Conservation (phyloP, 345 rosid genomes). For the Eucalyptus virginea region DNA sequence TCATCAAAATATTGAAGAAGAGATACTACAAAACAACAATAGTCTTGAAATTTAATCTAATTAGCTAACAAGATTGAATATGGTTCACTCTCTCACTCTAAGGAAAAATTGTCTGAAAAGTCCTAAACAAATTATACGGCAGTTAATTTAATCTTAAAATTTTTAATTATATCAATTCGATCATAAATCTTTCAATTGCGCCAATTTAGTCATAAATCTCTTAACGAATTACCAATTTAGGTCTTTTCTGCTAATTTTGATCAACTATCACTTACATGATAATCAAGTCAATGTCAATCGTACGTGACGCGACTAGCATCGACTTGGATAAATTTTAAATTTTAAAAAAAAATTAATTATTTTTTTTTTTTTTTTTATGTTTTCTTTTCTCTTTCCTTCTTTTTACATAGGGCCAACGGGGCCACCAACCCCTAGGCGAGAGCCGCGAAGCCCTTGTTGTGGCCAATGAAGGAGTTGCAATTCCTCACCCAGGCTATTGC, state of each 20-base stretch:
- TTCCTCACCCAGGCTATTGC: not conserved
- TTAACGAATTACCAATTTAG: no score
- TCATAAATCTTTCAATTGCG: no score
- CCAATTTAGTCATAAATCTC: no score
- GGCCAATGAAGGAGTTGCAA: not conserved
- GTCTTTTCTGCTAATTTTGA: no score
- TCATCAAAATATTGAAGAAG: not conserved
- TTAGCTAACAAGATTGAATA: not conserved
- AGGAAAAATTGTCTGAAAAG: not conserved
- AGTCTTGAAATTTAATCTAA: not conserved
- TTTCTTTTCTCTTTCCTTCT: not conserved
- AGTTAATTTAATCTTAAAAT: fast-evolving
- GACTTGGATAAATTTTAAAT: no score
- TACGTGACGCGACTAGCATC: fast-evolving
- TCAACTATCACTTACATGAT: not conserved
- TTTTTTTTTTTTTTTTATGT: no score
- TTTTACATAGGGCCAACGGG: not conserved
- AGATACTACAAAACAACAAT: not conserved
- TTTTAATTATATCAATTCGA: fast-evolving
- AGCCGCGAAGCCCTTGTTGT: not conserved
- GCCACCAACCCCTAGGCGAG: not conserved
- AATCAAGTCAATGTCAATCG: not conserved
- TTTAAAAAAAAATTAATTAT: no score
- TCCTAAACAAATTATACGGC: no score
- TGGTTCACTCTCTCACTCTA: not conserved